phyloP scores from a whole-genome alignment of 73 alveolate species.

The Uronychia binucleata region DNA sequence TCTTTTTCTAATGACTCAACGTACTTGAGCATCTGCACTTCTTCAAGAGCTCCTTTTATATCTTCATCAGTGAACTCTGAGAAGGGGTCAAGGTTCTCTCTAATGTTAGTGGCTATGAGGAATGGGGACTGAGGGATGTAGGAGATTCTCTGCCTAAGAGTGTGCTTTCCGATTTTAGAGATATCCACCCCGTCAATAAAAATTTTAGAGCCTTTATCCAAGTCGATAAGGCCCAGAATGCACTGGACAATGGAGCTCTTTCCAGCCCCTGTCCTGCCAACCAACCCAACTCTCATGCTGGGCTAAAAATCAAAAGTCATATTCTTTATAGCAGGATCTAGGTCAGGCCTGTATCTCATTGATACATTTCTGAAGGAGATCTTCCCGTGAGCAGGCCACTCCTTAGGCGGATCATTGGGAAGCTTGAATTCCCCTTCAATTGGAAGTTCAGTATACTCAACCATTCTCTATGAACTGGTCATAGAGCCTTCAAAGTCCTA shows the following conservation, averaged over 20 bases:
- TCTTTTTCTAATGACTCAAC: slow-evolving; percentile 54
- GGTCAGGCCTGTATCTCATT: slow-evolving; percentile 41
- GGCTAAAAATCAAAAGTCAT: slow-evolving; percentile 35
- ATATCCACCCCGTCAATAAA: slow-evolving; percentile 70
- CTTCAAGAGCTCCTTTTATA: slow-evolving; percentile 48
- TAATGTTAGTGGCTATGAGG: slow-evolving; percentile 72
- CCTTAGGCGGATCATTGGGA: slow-evolving; percentile 40
- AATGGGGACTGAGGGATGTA: slow-evolving; percentile 81
- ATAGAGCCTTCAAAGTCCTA: slow-evolving; percentile 16
- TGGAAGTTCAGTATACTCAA: slow-evolving; percentile 24
- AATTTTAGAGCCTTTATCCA: slow-evolving; percentile 50
- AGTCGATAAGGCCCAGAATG: slow-evolving; percentile 74
- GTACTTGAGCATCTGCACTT: slow-evolving; percentile 6
- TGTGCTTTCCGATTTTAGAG: slow-evolving; percentile 49
- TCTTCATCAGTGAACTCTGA: slow-evolving; percentile 64
- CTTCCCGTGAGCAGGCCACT: slow-evolving; percentile 43
- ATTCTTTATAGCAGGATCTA: slow-evolving; percentile 41
- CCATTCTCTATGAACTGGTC: slow-evolving; percentile 27
- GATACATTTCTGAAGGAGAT: slow-evolving; percentile 41
- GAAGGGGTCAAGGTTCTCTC: slow-evolving; percentile 85
- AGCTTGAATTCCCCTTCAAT: slow-evolving; percentile 28
- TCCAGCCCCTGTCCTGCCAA: slow-evolving; percentile 97
- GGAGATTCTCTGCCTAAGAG: slow-evolving; percentile 69
- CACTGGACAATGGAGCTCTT: slow-evolving; percentile 81
- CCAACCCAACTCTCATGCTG: slow-evolving; percentile 83